Evolutionary conservation across 2,329 filamentous ascomycete genomes (phyloP).

Genomic region (Knufia fluminis): DNA sequence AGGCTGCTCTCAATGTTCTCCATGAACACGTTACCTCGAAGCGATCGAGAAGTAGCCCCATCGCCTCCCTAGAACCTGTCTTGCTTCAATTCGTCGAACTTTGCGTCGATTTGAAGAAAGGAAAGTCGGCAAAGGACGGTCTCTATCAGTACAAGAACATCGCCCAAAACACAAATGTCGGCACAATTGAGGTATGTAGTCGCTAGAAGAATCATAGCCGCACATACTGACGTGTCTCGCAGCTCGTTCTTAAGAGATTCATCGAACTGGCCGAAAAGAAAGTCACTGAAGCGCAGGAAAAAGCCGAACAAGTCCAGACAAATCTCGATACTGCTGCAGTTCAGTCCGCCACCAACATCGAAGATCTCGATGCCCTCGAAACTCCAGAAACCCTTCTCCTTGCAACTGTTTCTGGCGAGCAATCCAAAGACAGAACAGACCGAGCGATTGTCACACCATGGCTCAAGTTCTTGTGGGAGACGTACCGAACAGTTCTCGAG

Average conservation of each 20-base stretch:
- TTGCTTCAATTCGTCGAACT: constrained; percentile 97
- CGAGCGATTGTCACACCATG: constrained; percentile 96
- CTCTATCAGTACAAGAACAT: constrained; percentile 99
- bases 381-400: constrained; percentile 97
- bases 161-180: constrained; percentile 96
- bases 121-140: constrained; percentile 96
- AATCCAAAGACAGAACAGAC: constrained; percentile 94
- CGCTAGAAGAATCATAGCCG: constrained; percentile 9
- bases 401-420: constrained; percentile 94
- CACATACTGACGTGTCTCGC: constrained; percentile 16
- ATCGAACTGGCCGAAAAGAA: constrained; percentile 95
- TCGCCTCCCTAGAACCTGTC: constrained; percentile 90
- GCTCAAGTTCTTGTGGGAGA: constrained; percentile 99
- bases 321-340: constrained; percentile 62
- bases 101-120: constrained; percentile 94
- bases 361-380: constrained; percentile 93
- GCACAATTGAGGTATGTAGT: constrained; percentile 75
- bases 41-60: constrained; percentile 92
- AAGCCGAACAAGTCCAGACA: constrained; percentile 90
- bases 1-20: constrained; percentile 84
- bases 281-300: constrained; percentile 88
- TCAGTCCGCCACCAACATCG: constrained; percentile 55
- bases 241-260: constrained; percentile 92
- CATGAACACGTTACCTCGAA: constrained; percentile 99
- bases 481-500: constrained; percentile 94